These are phyloP conservation scores for Phytophthora pseudosyringae DNA, from an alignment of 352 stramenopile species.

Conservation along the genomic window DNA sequence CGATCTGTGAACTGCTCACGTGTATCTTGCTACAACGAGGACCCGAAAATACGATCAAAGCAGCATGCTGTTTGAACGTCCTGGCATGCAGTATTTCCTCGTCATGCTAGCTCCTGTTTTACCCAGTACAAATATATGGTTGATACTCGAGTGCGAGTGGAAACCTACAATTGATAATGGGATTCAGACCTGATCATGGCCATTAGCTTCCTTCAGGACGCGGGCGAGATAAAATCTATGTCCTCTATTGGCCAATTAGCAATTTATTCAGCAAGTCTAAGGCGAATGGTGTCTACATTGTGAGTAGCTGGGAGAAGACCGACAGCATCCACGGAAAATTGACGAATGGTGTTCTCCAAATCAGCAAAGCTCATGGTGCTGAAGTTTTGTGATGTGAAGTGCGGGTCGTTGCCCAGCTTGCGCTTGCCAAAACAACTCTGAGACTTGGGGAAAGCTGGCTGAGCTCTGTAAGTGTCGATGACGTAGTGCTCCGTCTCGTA, in stretches of 20 bases:
- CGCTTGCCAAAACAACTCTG: slow-evolving; percentile 66
- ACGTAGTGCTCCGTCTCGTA: slow-evolving; percentile 43
- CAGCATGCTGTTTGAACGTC: too few relatives aligned
- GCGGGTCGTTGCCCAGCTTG: slow-evolving; percentile 23
- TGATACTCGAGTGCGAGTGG: too few relatives aligned
- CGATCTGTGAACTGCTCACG: too few relatives aligned
- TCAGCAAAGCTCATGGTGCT: slow-evolving; percentile 30
- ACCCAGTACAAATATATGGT: too few relatives aligned
- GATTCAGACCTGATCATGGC: too few relatives aligned
- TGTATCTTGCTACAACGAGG: too few relatives aligned
- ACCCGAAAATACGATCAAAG: too few relatives aligned
- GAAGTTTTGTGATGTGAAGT: slow-evolving; percentile 39
- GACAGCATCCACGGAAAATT: slow-evolving; percentile 37
- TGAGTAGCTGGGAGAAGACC: slow-evolving; percentile 19
- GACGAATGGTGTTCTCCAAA: slow-evolving; percentile 35
- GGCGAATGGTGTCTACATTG: slow-evolving; percentile 21
- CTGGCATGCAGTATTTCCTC: too few relatives aligned
- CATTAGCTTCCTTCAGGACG: too few relatives aligned
- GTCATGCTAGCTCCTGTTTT: too few relatives aligned
- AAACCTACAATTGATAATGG: too few relatives aligned
- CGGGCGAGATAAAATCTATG: background rate
- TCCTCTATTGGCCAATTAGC: background rate
- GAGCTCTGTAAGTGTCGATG: slow-evolving; percentile 57
- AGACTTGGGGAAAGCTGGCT: slow-evolving; percentile 39
- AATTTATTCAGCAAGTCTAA: slow-evolving; percentile 18